phyloP scores from a whole-genome alignment of 495 filamentous ascomycete genomes.

The Niebla homalea region DNA sequence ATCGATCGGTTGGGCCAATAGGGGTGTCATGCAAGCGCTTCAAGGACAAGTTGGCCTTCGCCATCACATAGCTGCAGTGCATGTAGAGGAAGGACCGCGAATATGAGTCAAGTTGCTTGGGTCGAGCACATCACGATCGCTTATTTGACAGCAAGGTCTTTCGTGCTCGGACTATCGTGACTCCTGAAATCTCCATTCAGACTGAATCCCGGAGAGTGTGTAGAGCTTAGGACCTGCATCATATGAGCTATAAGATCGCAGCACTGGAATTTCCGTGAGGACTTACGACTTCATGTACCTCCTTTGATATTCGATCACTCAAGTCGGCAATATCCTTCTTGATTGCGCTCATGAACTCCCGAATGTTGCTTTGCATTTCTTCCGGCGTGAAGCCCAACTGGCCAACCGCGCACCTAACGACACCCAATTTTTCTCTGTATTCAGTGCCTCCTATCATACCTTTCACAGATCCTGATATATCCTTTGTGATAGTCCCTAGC shows the following conservation, averaged over 20 bases:
- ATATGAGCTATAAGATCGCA: not conserved
- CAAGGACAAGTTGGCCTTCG: too few species aligned
- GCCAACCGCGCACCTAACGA: constrained; percentile 76
- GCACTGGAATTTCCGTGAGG: not conserved
- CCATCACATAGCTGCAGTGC: too few species aligned
- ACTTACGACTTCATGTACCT: constrained; percentile 75
- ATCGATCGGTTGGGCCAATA: too few species aligned
- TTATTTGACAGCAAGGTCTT: constrained; percentile 36
- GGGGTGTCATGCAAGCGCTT: too few species aligned
- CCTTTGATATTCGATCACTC: constrained; percentile 62
- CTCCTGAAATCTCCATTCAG: constrained; percentile 64
- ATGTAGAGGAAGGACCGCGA: too few species aligned
- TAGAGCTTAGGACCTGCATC: constrained; percentile 66
- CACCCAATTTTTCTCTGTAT: constrained; percentile 75
- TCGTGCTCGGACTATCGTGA: constrained; percentile 40
- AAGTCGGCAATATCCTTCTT: constrained; percentile 62
- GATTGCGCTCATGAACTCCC: constrained; percentile 56
- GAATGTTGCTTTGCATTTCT: constrained; percentile 74
- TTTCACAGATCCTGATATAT: constrained; percentile 54
- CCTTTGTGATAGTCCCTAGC: constrained; percentile 71
- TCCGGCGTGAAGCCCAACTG: constrained; percentile 84
- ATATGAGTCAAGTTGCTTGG: too few species aligned
- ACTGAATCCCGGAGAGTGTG: constrained; percentile 71
- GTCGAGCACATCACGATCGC: too few species aligned
- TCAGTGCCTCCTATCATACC: constrained; percentile 72